Evolutionary conservation across 176 grass and related monocot genomes (phyloP).

Genomic region (Musa itinerans): DNA sequence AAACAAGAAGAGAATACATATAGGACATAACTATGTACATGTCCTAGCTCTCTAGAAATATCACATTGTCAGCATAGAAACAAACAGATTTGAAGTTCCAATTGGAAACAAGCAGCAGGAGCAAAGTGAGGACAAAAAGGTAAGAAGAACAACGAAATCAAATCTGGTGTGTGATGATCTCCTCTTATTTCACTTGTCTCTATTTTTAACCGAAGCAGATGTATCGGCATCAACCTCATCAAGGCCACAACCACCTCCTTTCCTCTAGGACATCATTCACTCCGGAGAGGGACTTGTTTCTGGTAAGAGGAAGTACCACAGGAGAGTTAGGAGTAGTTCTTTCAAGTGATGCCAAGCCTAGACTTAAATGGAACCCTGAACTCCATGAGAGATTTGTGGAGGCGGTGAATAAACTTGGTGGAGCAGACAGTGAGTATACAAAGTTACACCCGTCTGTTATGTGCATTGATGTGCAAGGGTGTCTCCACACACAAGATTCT

Average conservation of each 20-base stretch:
- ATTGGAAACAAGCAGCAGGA: background rate
- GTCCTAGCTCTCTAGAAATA: background rate
- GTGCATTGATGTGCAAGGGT: background rate
- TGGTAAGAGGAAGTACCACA: conserved; percentile 40
- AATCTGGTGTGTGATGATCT: background rate
- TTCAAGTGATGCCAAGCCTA: conserved; percentile 79
- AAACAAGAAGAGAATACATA: background rate
- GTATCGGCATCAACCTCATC: conserved; percentile 57
- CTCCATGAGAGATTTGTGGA: conserved; percentile 72
- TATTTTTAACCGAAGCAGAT: conserved; percentile 36
- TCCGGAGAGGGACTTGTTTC: conserved; percentile 45
- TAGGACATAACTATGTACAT: background rate
- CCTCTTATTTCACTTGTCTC: background rate
- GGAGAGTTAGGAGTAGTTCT: conserved; percentile 79
- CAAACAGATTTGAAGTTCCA: background rate
- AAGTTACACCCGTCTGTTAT: background rate
- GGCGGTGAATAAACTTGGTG: conserved; percentile 71
- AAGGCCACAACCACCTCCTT: conserved; percentile 42
- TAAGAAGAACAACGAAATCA: background rate
- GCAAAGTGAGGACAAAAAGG: background rate
- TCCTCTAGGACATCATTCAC: conserved; percentile 40
- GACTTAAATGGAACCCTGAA: conserved; percentile 92
- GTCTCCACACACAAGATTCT: background rate
- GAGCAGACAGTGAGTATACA: conserved; percentile 71
- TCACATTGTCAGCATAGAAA: background rate